These are phyloP conservation scores for Penicillium mononematosum DNA, from an alignment of 495 filamentous ascomycete genomes.

Conservation along the genomic window DNA sequence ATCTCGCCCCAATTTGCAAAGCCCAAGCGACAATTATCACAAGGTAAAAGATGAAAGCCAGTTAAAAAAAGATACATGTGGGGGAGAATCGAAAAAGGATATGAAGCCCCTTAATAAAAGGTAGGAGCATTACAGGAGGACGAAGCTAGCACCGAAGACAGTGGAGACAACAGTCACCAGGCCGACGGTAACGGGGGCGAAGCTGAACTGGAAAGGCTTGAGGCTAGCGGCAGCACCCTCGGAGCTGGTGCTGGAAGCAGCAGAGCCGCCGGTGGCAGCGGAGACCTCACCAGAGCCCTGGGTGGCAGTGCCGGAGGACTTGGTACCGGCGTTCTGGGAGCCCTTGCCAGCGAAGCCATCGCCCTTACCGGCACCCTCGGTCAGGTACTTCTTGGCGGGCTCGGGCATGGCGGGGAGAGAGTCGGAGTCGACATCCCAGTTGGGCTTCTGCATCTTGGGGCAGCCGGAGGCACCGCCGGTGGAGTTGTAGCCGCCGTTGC, in stretches of 20 bases:
- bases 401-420: conserved; percentile 74
- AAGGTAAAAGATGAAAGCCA: background rate
- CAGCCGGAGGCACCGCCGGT: conserved; percentile 65
- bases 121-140: conserved; percentile 36
- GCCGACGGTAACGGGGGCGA: conserved; percentile 54
- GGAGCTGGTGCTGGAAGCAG: conserved; percentile 36
- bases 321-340: conserved; percentile 65
- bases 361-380: conserved; percentile 67
- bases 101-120: background rate
- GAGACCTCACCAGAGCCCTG: conserved; percentile 58
- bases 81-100: conserved; percentile 15
- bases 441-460: conserved; percentile 57
- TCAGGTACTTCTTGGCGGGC: conserved; percentile 67
- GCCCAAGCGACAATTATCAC: conserved; percentile 2
- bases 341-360: conserved; percentile 70
- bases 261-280: conserved; percentile 25
- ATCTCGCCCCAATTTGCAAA: conserved; percentile 10
- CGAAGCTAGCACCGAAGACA: conserved; percentile 61
- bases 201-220: conserved; percentile 46
- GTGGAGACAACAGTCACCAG: conserved; percentile 57
- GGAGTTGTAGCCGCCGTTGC: conserved; percentile 73
- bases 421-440: conserved; percentile 71
- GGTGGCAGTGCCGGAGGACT: conserved; percentile 61
- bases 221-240: conserved; percentile 47
- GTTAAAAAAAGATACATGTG: conserved; percentile 28